A percentile compares a stretch with the other conserved stretches of the same genome.
Evolutionary conservation across 2,329 filamentous ascomycete genomes (phyloP).

Genomic region (Diaporthe vaccinii): DNA sequence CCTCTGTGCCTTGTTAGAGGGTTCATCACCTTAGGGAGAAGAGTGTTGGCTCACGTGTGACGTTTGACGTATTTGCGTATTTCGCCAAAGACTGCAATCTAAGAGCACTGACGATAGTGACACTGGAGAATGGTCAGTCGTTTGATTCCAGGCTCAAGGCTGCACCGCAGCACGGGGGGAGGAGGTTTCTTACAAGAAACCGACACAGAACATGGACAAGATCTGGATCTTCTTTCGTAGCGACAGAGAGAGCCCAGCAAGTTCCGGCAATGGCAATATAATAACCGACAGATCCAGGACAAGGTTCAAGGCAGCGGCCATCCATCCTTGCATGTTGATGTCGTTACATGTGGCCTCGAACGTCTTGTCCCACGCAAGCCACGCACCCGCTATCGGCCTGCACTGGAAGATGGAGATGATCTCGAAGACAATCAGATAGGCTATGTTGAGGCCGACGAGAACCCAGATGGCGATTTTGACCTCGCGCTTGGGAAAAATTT

Average conservation of each 20-base stretch:
- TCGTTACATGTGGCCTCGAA: slow-evolving; percentile 49
- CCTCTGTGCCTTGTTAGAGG: slow-evolving; percentile 37
- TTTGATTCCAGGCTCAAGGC: not conserved
- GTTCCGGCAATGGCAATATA: slow-evolving; percentile 49
- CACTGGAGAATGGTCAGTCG: slow-evolving; percentile 39
- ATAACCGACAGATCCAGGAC: slow-evolving; percentile 49
- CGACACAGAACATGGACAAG: slow-evolving; percentile 52
- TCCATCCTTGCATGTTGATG: slow-evolving; percentile 50
- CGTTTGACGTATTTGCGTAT: slow-evolving; percentile 34
- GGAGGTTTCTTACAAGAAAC: slow-evolving; percentile 48
- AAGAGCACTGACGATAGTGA: slow-evolving; percentile 47
- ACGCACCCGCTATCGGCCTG: slow-evolving; percentile 48
- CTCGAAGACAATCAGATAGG: slow-evolving; percentile 47
- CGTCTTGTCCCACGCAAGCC: slow-evolving; percentile 51
- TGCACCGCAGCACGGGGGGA: not conserved
- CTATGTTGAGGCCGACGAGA: slow-evolving; percentile 49
- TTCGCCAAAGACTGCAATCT: slow-evolving; percentile 42
- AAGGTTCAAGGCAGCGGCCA: slow-evolving; percentile 50
- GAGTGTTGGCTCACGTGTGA: slow-evolving; percentile 35
- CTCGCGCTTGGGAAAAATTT: slow-evolving; percentile 49
- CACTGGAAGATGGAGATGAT: slow-evolving; percentile 50
- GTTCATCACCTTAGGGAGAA: not conserved
- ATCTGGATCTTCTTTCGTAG: slow-evolving; percentile 50
- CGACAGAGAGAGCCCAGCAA: slow-evolving; percentile 48
- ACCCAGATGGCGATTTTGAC: slow-evolving; percentile 46